Base-by-base conservation (phyloP, 164 flowering plant species). In the Vitis cinerea region DNA sequence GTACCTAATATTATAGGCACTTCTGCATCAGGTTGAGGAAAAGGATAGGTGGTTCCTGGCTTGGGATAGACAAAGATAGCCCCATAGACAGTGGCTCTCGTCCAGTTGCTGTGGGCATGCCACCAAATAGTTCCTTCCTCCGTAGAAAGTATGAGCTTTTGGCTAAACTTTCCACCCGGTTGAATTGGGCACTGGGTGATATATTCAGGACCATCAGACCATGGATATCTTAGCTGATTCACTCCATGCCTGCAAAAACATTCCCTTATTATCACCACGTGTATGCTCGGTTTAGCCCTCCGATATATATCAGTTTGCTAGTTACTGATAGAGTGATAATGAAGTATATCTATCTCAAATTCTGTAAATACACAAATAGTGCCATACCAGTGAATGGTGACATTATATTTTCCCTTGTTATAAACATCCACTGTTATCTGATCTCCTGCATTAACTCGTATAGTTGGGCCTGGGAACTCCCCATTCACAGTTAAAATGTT, bases 31-130 rank as follows among this genome's bases (percentile, higher is more conserved):
- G 87, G 85, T 16, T 65, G 59, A 6, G 73, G 73, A 48, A 79
- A 84, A 23, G 87, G 87, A 59, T 77, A 84, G 7, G 17, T 7
- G 14, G 67, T 37, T 44, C 78, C 79, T 0, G 1, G 52, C 37
- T 52, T 65, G 0, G 85, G 88, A 14, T 66, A 68, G 63, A 84
- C 29, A 8, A 81, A 10, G n/a, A 84, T 66, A 8, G 77, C 69
- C 0, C 88, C 88, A 67, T 83, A 71, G 8, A 83, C 78, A 1
- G 88, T 85, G 12, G 83, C 84, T 29, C 91, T 30, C 1, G 76
- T 27, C 91, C 91, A 85, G 5, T 70, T 85, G 27, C 85, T 87
- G 37, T 86, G 88, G 4, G 88, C 90, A 53, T 86, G 90, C 88
- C 88, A 86, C 90, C 90, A 86, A 0, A 87, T 8, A 0, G 90